These are phyloP conservation scores for Tylopilus vinaceipallidus DNA, from an alignment of 768 basidiomycete genomes.

Conservation along the genomic window DNA sequence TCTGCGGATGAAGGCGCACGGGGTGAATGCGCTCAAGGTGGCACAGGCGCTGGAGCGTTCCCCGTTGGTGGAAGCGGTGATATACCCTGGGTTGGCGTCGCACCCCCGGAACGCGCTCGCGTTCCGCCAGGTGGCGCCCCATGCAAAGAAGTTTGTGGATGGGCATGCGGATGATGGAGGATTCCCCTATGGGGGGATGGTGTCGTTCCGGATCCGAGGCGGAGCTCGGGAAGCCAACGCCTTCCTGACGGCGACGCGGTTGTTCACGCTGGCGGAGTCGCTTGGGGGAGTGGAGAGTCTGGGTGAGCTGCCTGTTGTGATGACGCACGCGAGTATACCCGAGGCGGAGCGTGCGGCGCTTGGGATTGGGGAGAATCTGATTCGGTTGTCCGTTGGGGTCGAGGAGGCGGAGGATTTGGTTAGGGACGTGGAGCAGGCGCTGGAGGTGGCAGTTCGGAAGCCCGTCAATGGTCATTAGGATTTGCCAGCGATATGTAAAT, in stretches of 20 bases:
- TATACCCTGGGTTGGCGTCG: slow-evolving; percentile 78
- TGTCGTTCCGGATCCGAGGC: slow-evolving; percentile 65
- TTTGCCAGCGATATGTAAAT: too few species aligned
- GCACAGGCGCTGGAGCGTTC: slow-evolving; percentile 57
- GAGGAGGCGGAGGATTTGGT: slow-evolving; percentile 87
- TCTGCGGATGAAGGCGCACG: slow-evolving; percentile 85
- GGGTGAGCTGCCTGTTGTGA: slow-evolving; percentile 80
- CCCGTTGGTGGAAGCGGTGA: slow-evolving; percentile 71
- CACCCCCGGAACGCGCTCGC: slow-evolving; percentile 70
- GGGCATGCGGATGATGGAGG: slow-evolving; percentile 41
- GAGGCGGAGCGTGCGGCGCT: slow-evolving; percentile 60
- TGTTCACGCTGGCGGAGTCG: slow-evolving; percentile 85
- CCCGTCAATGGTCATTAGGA: not conserved
- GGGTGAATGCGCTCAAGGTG: slow-evolving; percentile 74
- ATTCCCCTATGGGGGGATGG: slow-evolving; percentile 91
- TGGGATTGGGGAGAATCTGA: slow-evolving; percentile 76
- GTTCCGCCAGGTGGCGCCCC: slow-evolving; percentile 58
- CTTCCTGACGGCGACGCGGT: slow-evolving; percentile 61
- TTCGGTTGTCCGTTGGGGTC: slow-evolving; percentile 83
- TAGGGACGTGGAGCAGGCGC: slow-evolving; percentile 28
- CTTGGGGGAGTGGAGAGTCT: slow-evolving; percentile 92
- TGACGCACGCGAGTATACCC: slow-evolving; percentile 86
- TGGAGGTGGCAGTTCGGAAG: slow-evolving; percentile 18
- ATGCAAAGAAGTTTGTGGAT: slow-evolving; percentile 66
- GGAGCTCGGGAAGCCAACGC: slow-evolving; percentile 53